Evolutionary conservation across 495 filamentous ascomycete genomes (phyloP).

Genomic region (Penicillium roqueforti): DNA sequence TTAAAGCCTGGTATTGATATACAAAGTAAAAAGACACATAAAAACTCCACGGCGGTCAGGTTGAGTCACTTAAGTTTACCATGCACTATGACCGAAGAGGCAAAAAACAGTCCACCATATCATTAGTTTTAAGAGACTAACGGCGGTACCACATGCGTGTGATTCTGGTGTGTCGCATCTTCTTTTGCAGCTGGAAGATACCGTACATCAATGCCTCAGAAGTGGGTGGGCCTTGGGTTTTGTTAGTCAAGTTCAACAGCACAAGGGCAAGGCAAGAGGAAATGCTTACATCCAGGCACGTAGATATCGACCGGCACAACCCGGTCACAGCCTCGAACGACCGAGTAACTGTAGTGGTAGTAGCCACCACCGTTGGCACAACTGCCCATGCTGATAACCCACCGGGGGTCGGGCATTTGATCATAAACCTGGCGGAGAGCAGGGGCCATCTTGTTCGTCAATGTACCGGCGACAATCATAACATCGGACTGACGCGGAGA

Average conservation of each 20-base stretch:
- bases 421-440: slow-evolving; percentile 94
- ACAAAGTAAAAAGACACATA: slow-evolving; percentile 24
- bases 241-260: slow-evolving; percentile 19
- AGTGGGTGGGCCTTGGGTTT: slow-evolving; percentile 63
- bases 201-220: slow-evolving; percentile 93
- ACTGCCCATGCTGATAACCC: slow-evolving; percentile 92
- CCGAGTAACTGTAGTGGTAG: slow-evolving; percentile 95
- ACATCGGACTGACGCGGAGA: slow-evolving; percentile 94
- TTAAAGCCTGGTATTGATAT: slow-evolving; percentile 23
- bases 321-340: slow-evolving; percentile 86
- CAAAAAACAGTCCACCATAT: slow-evolving; percentile 11
- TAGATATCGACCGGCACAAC: slow-evolving; percentile 96
- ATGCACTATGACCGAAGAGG: slow-evolving; percentile 16
- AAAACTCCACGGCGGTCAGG: slow-evolving; percentile 20
- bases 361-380: slow-evolving; percentile 97
- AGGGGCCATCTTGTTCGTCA: slow-evolving; percentile 98
- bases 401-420: slow-evolving; percentile 95
- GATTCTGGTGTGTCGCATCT: slow-evolving; percentile 76
- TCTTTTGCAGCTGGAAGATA: slow-evolving; percentile 89
- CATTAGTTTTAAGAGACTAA: slow-evolving; percentile 16
- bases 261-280: background rate
- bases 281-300: slow-evolving; percentile 74
- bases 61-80: slow-evolving; percentile 17
- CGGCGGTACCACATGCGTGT: slow-evolving; percentile 52
- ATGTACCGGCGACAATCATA: slow-evolving; percentile 94